phyloP scores from a whole-genome alignment of 148 eudicot species.

The Spergularia marina region DNA sequence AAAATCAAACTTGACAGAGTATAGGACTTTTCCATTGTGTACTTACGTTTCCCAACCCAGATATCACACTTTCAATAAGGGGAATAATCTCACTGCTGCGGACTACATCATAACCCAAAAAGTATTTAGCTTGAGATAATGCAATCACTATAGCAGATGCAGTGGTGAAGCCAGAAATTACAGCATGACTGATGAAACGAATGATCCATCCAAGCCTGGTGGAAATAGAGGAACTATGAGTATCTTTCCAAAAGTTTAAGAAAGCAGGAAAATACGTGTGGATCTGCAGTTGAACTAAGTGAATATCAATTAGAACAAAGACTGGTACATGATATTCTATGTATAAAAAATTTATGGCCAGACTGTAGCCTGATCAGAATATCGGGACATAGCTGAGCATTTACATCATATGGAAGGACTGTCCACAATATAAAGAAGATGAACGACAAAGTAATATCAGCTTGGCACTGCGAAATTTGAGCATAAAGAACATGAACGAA shows the following conservation, averaged over 20 bases:
- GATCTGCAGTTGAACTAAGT: not conserved
- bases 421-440: not conserved
- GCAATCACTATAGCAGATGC: conserved; percentile 96
- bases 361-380: not conserved
- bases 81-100: conserved; percentile 88
- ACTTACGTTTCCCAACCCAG: conserved; percentile 71
- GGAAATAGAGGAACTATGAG: conserved; percentile 13
- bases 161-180: conserved; percentile 98
- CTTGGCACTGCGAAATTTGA: not conserved
- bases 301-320: not conserved
- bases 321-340: not conserved
- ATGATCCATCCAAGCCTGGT: conserved; percentile 95
- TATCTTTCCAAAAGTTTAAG: not conserved
- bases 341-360: not conserved
- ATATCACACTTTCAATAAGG: conserved; percentile 68
- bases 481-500: not conserved
- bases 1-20: not conserved
- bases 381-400: not conserved
- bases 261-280: not conserved
- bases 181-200: conserved; percentile 98
- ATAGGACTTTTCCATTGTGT: conserved; percentile 2
- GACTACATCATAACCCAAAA: conserved; percentile 76
- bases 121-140: conserved; percentile 94
- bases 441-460: not conserved
- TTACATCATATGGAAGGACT: not conserved